A percentile compares a stretch with the other conserved stretches of the same genome.
phyloP scores from a whole-genome alignment of 106 monocot genomes.

The Dendrobium catenatum region DNA sequence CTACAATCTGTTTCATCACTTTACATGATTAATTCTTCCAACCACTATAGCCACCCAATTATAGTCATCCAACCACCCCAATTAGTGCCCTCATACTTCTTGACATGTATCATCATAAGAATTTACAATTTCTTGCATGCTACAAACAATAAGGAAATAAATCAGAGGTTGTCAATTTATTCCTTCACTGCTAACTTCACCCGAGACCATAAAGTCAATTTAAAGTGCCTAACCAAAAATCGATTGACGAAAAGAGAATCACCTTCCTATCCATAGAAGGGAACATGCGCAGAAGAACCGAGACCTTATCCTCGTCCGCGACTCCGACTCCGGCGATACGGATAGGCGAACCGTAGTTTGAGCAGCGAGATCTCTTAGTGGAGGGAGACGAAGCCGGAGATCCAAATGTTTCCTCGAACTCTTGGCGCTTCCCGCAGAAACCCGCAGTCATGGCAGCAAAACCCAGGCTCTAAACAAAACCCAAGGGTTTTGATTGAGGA shows the following conservation, averaged over 20 bases:
- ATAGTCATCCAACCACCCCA: too few species aligned
- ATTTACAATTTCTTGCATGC: too few species aligned
- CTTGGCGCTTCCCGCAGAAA: conserved; percentile 78
- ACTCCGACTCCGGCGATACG: conserved; percentile 20
- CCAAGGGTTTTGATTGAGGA: conserved; percentile 16
- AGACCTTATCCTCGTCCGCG: conserved; percentile 37
- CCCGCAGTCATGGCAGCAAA: conserved; percentile 71
- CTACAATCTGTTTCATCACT: too few species aligned
- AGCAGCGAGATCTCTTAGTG: conserved; percentile 47
- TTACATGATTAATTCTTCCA: too few species aligned
- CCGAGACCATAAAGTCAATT: not conserved
- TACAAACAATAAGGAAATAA: too few species aligned
- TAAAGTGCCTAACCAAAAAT: not conserved
- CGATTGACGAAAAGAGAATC: not conserved
- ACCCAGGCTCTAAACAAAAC: conserved; percentile 13
- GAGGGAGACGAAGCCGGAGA: conserved; percentile 33
- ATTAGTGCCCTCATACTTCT: too few species aligned
- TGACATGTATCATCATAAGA: too few species aligned
- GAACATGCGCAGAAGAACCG: conserved; percentile 41
- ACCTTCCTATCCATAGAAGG: conserved; percentile 50
- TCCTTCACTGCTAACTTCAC: not conserved
- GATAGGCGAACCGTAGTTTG: conserved; percentile 7
- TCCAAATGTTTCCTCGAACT: conserved; percentile 81
- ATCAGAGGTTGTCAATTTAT: too few species aligned
- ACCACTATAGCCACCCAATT: too few species aligned